Conservation (phyloP, 164 flowering plant species). For the Buxus sempervirens region DNA sequence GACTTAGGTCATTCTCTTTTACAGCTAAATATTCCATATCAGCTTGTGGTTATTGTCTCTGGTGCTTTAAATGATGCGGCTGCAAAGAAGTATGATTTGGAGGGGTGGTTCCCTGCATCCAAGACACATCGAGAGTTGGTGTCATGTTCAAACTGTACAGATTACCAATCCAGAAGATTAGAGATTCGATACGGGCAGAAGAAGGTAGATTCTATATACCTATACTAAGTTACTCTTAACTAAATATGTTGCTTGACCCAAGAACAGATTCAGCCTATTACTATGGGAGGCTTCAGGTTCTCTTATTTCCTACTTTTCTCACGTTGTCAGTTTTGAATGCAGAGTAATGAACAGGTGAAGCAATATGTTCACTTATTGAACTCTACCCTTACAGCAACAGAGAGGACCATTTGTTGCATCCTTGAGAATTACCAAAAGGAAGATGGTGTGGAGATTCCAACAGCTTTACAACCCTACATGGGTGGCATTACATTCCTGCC, state of each 20-base stretch:
- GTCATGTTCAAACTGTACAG: constrained; percentile 93
- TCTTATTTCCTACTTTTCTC: no score
- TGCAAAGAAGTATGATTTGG: constrained; percentile 94
- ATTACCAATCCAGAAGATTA: constrained; percentile 80
- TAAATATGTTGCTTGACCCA: no score
- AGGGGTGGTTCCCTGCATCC: constrained; percentile 97
- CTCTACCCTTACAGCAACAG: constrained; percentile 53
- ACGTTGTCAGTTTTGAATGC: constrained; percentile 6
- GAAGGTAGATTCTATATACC: constrained; percentile 44
- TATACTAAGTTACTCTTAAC: no score
- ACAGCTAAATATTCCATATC: constrained; percentile 86
- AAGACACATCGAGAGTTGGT: constrained; percentile 84
- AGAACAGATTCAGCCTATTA: no score
- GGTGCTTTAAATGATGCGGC: constrained; percentile 98
- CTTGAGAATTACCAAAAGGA: constrained; percentile 51
- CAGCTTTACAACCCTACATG: constrained; percentile 60
- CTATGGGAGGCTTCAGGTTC: no score
- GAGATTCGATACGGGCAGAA: constrained; percentile 92
- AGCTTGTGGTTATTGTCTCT: constrained; percentile 79
- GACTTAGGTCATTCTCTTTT: constrained; percentile 1
- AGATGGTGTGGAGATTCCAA: constrained; percentile 54
- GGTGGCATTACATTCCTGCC: constrained; percentile 77
- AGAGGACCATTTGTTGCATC: constrained; percentile 53
- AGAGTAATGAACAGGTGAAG: constrained; percentile 59
- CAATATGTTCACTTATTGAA: constrained; percentile 49